phyloP scores from a whole-genome alignment of 768 basidiomycete genomes.

The Boletales sp. region DNA sequence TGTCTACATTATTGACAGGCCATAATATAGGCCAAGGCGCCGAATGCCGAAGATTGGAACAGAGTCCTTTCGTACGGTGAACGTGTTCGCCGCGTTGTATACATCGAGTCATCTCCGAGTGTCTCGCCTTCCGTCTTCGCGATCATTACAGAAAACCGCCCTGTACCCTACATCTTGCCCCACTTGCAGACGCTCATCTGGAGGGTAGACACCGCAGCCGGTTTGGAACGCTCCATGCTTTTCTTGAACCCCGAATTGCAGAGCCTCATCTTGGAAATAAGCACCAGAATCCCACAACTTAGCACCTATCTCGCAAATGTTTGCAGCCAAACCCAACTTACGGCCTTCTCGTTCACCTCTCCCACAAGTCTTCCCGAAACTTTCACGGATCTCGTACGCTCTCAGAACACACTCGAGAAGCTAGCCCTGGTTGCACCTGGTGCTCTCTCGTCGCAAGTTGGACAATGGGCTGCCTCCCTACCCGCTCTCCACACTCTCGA shows the following conservation, averaged over 20 bases:
- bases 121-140: constrained; percentile 65
- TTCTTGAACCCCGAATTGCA: constrained; percentile 68
- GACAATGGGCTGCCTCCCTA: constrained; percentile 67
- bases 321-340: constrained; percentile 58
- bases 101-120: constrained; percentile 63
- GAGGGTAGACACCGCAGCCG: constrained; percentile 65
- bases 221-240: constrained; percentile 58
- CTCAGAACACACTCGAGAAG: constrained; percentile 58
- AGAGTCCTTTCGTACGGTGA: constrained; percentile 62
- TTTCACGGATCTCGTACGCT: constrained; percentile 61
- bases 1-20: constrained; percentile 6
- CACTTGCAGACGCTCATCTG: constrained; percentile 66
- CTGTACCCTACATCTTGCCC: constrained; percentile 63
- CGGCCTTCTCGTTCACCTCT: constrained; percentile 67
- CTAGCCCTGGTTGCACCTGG: constrained; percentile 69
- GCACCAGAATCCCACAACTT: constrained; percentile 53
- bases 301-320: constrained; percentile 61
- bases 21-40: constrained; percentile 47
- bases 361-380: constrained; percentile 67
- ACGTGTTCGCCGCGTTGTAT: constrained; percentile 64
- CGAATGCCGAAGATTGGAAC: constrained; percentile 69
- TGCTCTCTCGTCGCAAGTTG: constrained; percentile 66
- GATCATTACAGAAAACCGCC: constrained; percentile 60
- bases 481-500: constrained; percentile 60
- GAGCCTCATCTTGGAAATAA: constrained; percentile 59